phyloP scores from a whole-genome alignment of 768 basidiomycete species.

The Termitomyces sp. region DNA sequence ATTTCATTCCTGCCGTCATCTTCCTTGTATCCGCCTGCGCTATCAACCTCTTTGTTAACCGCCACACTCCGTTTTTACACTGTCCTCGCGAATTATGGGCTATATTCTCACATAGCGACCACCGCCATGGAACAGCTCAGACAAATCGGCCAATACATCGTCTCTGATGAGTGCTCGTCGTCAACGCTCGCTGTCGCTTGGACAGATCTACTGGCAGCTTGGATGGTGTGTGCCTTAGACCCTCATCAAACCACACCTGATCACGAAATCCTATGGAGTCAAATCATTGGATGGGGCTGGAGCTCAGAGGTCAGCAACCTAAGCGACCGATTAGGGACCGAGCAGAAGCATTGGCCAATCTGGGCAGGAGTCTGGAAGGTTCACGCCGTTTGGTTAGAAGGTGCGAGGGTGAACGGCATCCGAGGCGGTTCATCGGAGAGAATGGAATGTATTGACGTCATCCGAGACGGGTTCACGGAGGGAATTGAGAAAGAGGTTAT shows the following conservation, averaged over 20 bases:
- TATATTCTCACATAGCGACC: constrained; percentile 66
- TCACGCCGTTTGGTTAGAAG: constrained; percentile 70
- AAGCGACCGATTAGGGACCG: constrained; percentile 25
- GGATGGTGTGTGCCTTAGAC: constrained; percentile 83
- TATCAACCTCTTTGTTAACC: constrained; percentile 44
- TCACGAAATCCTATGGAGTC: constrained; percentile 90
- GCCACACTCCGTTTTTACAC: constrained; percentile 61
- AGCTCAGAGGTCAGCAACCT: constrained; percentile 46
- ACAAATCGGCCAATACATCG: constrained; percentile 42
- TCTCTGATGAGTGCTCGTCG: constrained; percentile 32
- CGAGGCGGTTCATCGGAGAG: constrained; percentile 65
- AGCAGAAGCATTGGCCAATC: constrained; percentile 26
- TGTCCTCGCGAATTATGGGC: constrained; percentile 69
- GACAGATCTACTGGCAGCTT: constrained; percentile 56
- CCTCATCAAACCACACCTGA: constrained; percentile 83
- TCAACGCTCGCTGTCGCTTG: constrained; percentile 42
- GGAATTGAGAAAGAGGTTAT: constrained; percentile 34
- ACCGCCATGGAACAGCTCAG: constrained; percentile 56
- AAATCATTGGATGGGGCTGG: constrained; percentile 79
- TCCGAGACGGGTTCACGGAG: constrained; percentile 37
- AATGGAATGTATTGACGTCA: constrained; percentile 26
- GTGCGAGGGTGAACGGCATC: constrained; percentile 65
- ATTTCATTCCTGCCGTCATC: constrained; percentile 48
- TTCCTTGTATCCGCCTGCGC: constrained; percentile 34
- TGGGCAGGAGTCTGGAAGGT: constrained; percentile 53